These are phyloP conservation scores for Vicia sativa DNA, from an alignment of 306 rosid genomes.

Conservation along the genomic window DNA sequence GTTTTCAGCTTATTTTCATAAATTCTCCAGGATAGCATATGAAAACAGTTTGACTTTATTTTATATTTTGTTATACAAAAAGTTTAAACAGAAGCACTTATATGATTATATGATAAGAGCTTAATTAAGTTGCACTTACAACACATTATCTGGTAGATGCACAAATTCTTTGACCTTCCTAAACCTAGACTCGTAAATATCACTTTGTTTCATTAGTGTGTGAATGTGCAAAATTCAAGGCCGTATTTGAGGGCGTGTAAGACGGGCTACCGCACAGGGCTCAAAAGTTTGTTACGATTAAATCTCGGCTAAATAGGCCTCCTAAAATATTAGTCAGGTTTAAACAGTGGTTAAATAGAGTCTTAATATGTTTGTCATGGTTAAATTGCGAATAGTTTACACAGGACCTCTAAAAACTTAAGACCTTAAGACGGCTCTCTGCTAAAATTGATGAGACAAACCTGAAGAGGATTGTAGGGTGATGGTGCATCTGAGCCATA, in stretches of 20 bases:
- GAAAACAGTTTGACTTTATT: neutral
- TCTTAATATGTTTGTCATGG: too few relatives aligned
- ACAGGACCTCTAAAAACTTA: too few relatives aligned
- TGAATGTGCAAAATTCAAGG: neutral
- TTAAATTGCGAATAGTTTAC: too few relatives aligned
- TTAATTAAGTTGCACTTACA: neutral
- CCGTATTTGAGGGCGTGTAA: neutral
- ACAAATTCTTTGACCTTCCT: neutral
- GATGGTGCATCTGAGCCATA: constrained; percentile 97
- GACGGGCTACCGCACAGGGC: too few relatives aligned
- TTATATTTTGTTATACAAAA: neutral
- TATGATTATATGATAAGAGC: neutral
- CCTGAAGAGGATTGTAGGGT: constrained; percentile 98
- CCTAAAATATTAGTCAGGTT: too few relatives aligned
- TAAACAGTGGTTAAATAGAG: too few relatives aligned
- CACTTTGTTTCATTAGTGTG: neutral
- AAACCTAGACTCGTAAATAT: neutral
- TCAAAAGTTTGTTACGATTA: too few relatives aligned
- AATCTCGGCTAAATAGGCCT: too few relatives aligned
- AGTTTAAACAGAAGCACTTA: neutral
- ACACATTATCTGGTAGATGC: neutral
- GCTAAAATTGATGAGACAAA: constrained; percentile 23
- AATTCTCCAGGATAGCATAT: neutral
- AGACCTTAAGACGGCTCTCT: too few relatives aligned
- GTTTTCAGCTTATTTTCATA: neutral